A percentile compares a stretch with the other conserved stretches of the same genome.
These are phyloP conservation scores for Aspergillus tubingensis DNA, from an alignment of 2,329 filamentous ascomycete genomes.

Conservation along the genomic window DNA sequence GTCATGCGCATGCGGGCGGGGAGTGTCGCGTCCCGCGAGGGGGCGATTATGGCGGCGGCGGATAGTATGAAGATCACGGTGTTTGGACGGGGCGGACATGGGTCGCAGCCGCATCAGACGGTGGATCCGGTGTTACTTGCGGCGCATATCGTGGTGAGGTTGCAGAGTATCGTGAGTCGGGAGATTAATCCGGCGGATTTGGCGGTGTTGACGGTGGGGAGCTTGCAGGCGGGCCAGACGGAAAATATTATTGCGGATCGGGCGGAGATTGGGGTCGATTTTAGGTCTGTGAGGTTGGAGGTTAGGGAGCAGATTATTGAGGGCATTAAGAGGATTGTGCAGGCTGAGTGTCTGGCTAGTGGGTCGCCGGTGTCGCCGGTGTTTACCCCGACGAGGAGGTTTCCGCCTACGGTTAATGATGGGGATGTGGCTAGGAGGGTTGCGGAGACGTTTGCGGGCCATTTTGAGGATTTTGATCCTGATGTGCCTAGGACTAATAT, in stretches of 20 bases:
- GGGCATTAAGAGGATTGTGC: conserved; percentile 56
- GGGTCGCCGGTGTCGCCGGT: conserved; percentile 52
- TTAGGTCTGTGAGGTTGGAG: conserved; percentile 50
- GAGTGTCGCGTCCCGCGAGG: conserved; percentile 39
- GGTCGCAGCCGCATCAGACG: conserved; percentile 56
- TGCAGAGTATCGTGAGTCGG: conserved; percentile 62
- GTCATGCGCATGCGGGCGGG: conserved; percentile 52
- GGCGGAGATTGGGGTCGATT: conserved; percentile 58
- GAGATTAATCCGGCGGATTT: conserved; percentile 56
- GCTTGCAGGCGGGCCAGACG: conserved; percentile 59
- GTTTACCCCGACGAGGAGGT: conserved; percentile 51
- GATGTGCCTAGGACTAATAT: conserved; percentile 37
- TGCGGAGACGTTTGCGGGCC: conserved; percentile 47
- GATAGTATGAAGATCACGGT: conserved; percentile 56
- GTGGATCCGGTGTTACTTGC: conserved; percentile 63
- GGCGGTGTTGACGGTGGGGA: conserved; percentile 61
- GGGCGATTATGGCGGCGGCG: conserved; percentile 47
- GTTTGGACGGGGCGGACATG: conserved; percentile 62
- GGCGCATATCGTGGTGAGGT: conserved; percentile 55
- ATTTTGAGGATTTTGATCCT: conserved; percentile 49
- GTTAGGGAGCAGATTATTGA: conserved; percentile 52
- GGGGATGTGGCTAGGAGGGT: conserved; percentile 45
- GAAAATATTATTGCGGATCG: conserved; percentile 62
- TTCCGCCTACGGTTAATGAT: conserved; percentile 59
- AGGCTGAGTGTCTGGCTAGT: conserved; percentile 56